phyloP scores from a whole-genome alignment of 179 eudicot species.

The Spergularia azorica region DNA sequence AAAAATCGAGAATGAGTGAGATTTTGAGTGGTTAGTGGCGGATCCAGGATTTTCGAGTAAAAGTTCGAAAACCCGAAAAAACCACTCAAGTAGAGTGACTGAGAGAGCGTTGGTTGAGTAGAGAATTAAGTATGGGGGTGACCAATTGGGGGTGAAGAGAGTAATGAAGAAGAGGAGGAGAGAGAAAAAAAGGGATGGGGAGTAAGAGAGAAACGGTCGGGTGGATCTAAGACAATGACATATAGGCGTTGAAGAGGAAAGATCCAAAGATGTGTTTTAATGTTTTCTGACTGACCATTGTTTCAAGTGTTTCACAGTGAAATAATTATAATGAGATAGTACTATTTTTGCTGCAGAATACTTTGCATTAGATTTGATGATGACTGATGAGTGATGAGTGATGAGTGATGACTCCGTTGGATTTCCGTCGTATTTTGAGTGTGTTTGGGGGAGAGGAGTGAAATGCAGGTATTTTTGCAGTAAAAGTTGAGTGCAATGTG shows the following conservation, averaged over 20 bases:
- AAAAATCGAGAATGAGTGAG: neutral
- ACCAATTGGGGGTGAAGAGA: no score
- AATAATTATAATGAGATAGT: neutral
- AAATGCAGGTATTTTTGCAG: no score
- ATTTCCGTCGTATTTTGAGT: neutral
- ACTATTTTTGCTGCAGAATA: neutral
- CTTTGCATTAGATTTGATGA: conserved; percentile 1
- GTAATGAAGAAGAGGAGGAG: no score
- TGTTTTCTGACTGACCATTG: neutral
- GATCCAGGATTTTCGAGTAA: neutral
- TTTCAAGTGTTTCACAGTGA: conserved; percentile 18
- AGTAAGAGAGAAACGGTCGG: conserved; percentile 30
- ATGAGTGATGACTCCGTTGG: neutral
- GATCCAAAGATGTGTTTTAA: conserved; percentile 23
- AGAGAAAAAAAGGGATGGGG: neutral
- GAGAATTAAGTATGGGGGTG: no score
- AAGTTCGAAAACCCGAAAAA: no score
- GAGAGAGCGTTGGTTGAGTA: no score
- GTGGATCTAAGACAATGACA: conserved; percentile 27
- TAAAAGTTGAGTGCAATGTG: neutral
- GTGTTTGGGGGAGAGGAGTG: neutral
- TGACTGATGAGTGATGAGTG: no score
- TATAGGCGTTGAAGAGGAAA: conserved; percentile 5
- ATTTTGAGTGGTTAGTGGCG: neutral
- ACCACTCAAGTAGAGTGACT: no score